Percentiles rank a stretch among this genome's conserved stretches.
Conservation (phyloP, 192 early-diverging fungal genomes). For the Bifiguratus adelaidae region DNA sequence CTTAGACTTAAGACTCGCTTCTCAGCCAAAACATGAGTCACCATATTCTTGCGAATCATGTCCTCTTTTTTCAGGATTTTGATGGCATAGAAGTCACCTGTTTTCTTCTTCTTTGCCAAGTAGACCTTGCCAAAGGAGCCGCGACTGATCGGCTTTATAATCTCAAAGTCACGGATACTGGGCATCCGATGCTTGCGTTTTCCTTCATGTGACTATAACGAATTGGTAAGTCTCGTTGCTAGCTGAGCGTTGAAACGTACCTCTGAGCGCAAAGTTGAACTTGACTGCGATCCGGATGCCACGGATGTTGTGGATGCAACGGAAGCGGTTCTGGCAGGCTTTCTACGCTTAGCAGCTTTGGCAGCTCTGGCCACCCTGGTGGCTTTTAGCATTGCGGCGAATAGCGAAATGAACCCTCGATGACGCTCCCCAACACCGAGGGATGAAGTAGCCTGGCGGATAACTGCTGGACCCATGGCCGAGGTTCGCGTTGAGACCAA, state of each 20-base stretch:
- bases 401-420: too few relatives aligned
- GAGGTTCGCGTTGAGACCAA: too few relatives aligned
- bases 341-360: conserved; percentile 2
- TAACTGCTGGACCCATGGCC: too few relatives aligned
- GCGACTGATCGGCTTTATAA: conserved; percentile 90
- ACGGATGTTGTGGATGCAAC: conserved; percentile 11
- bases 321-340: conserved; percentile 23
- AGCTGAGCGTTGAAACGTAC: too few relatives aligned
- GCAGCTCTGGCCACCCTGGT: too few relatives aligned
- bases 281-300: conserved; percentile 18
- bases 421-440: too few relatives aligned
- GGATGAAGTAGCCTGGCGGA: too few relatives aligned
- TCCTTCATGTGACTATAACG: too few relatives aligned
- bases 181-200: conserved; percentile 53
- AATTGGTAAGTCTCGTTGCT: too few relatives aligned
- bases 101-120: conserved; percentile 74
- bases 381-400: too few relatives aligned
- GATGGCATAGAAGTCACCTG: conserved; percentile 83
- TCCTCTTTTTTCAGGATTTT: conserved; percentile 89
- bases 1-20: conserved; percentile 72
- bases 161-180: conserved; percentile 85
- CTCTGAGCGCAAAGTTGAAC: too few relatives aligned
- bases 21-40: conserved; percentile 84
- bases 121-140: conserved; percentile 92
- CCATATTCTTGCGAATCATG: conserved; percentile 95